phyloP scores from a whole-genome alignment of 2,329 filamentous ascomycete species.

The Aaosphaeria arxii region DNA sequence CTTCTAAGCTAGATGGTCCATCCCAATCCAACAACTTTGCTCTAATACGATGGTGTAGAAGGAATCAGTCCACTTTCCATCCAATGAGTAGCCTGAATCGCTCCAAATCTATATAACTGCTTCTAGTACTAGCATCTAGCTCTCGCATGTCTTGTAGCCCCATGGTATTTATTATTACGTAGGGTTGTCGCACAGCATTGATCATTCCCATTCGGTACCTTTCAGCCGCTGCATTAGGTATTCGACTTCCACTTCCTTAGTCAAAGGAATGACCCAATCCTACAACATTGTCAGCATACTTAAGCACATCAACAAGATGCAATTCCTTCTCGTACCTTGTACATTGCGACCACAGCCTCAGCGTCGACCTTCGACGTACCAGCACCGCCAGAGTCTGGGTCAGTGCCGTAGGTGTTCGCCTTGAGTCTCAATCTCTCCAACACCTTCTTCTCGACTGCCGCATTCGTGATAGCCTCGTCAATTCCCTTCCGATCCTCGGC shows the following conservation, averaged over 20 bases:
- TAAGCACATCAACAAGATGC: not conserved
- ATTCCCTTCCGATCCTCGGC: slow-evolving; percentile 77
- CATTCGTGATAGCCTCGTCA: slow-evolving; percentile 85
- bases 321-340: slow-evolving; percentile 24
- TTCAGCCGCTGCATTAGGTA: slow-evolving; percentile 92
- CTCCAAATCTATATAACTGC: not conserved
- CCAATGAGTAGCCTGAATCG: not conserved
- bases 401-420: slow-evolving; percentile 88
- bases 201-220: slow-evolving; percentile 48
- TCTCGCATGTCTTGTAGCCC: not conserved
- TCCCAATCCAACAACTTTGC: no score
- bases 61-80: no score
- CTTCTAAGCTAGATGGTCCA: no score
- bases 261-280: slow-evolving; percentile 91
- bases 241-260: slow-evolving; percentile 97
- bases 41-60: no score
- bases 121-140: not conserved
- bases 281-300: slow-evolving; percentile 1
- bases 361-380: slow-evolving; percentile 81
- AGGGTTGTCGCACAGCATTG: no score
- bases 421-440: slow-evolving; percentile 83
- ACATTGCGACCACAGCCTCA: slow-evolving; percentile 59
- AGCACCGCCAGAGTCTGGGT: slow-evolving; percentile 64
- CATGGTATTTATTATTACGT: no score
- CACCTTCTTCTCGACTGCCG: slow-evolving; percentile 85